Conservation (phyloP, 164 flowering plant species). For the Stephania cephalantha region DNA sequence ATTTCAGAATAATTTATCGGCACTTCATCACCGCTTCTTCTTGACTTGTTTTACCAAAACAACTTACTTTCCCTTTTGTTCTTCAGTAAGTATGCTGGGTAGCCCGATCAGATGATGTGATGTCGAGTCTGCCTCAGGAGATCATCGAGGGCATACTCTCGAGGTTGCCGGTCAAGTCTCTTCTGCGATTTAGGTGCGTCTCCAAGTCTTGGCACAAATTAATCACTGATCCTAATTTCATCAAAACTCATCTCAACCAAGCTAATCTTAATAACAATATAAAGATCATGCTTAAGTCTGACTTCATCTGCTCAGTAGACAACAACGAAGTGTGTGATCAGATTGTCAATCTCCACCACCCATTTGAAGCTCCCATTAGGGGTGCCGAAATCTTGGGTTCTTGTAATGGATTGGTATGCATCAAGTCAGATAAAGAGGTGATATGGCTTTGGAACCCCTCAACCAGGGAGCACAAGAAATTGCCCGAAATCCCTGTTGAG, state of each 20-base stretch:
- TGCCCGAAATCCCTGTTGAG: not conserved
- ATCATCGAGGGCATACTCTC: conserved; percentile 1
- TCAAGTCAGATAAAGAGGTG: not conserved
- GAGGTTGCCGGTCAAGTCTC: conserved; percentile 1
- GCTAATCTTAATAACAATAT: not conserved
- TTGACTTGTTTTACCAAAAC: too few relatives aligned
- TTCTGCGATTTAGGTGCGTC: conserved; percentile 6
- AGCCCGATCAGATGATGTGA: not conserved
- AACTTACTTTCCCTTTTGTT: too few relatives aligned
- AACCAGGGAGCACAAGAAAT: not conserved
- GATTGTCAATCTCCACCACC: not conserved
- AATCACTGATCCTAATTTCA: not conserved
- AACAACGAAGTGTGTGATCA: not conserved
- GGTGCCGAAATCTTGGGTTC: not conserved
- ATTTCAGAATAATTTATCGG: too few relatives aligned
- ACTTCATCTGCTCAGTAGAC: not conserved
- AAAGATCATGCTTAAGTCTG: not conserved
- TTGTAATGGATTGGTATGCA: conserved; percentile 10
- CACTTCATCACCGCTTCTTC: too few relatives aligned
- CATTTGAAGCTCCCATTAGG: conserved; percentile 1
- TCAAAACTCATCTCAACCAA: not conserved
- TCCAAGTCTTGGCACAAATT: not conserved
- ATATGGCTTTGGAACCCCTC: conserved; percentile 7
- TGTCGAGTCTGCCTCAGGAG: conserved; percentile 2
- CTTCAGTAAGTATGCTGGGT: too few relatives aligned